phyloP scores from a whole-genome alignment of 2,329 filamentous ascomycete genomes.

The Aureobasidium subglaciale region DNA sequence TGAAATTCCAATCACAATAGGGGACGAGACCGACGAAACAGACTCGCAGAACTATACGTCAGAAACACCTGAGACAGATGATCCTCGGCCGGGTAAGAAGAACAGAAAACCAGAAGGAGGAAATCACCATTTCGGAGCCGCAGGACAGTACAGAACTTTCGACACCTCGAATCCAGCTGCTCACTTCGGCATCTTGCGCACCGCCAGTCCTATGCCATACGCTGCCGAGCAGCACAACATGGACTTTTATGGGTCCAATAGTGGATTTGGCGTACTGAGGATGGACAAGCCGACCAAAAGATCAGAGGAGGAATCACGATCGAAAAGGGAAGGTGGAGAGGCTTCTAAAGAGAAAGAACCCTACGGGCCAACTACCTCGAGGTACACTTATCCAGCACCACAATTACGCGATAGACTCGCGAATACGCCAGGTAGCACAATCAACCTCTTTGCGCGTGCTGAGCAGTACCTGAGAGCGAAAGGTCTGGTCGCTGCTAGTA shows the following conservation, averaged over 20 bases:
- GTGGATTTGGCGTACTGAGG: conserved; percentile 11
- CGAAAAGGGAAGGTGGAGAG: not conserved
- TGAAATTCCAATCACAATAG: conserved; percentile 5
- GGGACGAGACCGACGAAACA: not conserved
- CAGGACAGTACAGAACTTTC: not conserved
- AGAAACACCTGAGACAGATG: not conserved
- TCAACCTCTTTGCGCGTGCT: conserved; percentile 4
- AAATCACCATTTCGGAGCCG: not conserved
- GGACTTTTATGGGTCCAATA: not conserved
- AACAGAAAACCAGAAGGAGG: not conserved
- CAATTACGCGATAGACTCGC: not conserved
- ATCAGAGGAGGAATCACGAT: not conserved
- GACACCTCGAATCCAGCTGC: not conserved
- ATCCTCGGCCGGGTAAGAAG: not conserved
- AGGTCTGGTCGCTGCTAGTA: not conserved
- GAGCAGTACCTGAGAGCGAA: conserved; percentile 1
- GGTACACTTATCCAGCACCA: not conserved
- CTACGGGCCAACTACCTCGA: not conserved
- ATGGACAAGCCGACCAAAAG: not conserved
- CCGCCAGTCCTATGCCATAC: not conserved
- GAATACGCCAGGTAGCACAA: not conserved
- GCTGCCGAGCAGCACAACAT: conserved; percentile 5
- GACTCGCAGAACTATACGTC: conserved; percentile 3
- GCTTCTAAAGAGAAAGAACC: not conserved
- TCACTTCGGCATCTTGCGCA: conserved; percentile 4